Conservation (phyloP, 257 asterid genomes). For the Salvia miltiorrhiza region DNA sequence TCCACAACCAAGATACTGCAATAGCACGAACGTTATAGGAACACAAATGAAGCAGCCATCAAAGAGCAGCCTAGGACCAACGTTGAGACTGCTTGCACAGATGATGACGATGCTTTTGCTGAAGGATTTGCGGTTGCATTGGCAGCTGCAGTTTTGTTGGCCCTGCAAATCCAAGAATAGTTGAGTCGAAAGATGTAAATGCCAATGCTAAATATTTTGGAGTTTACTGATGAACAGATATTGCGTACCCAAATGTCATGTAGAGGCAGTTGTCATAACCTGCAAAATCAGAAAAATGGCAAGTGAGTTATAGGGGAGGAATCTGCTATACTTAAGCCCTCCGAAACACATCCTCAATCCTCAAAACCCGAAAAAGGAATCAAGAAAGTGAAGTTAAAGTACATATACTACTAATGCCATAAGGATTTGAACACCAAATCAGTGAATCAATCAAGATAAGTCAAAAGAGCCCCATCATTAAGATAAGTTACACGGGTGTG, state of each 20-base stretch:
- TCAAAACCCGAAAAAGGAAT: not conserved
- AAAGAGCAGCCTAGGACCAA: slow-evolving; percentile 33
- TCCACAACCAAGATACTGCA: not conserved
- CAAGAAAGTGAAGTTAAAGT: not conserved
- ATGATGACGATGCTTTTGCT: slow-evolving; percentile 38
- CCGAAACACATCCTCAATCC: not conserved
- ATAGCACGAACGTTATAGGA: slow-evolving; percentile 22
- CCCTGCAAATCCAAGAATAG: slow-evolving; percentile 40
- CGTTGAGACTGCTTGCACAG: slow-evolving; percentile 10
- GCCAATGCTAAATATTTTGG: not conserved
- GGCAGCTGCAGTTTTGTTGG: slow-evolving; percentile 47
- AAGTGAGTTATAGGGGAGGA: not conserved
- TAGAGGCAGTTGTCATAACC: slow-evolving; percentile 88
- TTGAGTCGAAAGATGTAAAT: not conserved
- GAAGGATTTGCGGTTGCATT: slow-evolving; percentile 41
- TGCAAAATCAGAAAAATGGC: slow-evolving; percentile 29
- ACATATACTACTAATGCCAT: too few species aligned
- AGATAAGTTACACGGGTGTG: too few species aligned
- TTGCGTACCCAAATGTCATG: slow-evolving; percentile 55
- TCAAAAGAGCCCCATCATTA: too few species aligned
- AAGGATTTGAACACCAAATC: too few species aligned
- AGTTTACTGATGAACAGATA: not conserved
- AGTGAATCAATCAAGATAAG: too few species aligned
- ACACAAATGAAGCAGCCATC: slow-evolving; percentile 36
- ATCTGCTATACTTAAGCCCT: too few species aligned